Evolutionary conservation across 352 stramenopile species (phyloP).

Genomic region (Lagenidium sp.): DNA sequence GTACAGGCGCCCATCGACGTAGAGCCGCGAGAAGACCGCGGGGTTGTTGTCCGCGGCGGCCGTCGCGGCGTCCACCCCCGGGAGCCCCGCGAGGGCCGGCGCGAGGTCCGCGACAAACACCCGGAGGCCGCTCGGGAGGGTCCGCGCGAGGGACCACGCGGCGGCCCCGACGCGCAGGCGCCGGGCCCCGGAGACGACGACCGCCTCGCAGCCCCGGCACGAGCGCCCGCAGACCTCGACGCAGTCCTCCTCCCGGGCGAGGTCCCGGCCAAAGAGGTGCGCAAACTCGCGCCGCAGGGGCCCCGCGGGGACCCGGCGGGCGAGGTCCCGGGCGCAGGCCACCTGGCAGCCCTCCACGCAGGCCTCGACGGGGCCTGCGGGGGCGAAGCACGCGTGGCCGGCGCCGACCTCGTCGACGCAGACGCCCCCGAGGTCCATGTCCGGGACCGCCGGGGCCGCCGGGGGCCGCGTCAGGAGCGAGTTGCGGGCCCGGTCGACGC

Average conservation of each 20-base stretch:
- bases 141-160: constrained; percentile 35
- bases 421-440: no score
- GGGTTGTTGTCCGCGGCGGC: constrained; percentile 13
- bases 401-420: constrained; percentile 29
- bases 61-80: no score
- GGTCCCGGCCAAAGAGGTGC: constrained; percentile 63
- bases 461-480: constrained; percentile 18
- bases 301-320: constrained; percentile 30
- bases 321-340: constrained; percentile 32
- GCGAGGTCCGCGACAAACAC: constrained; percentile 44
- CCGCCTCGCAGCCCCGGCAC: constrained; percentile 56
- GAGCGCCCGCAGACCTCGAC: constrained; percentile 47
- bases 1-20: constrained; percentile 30
- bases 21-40: constrained; percentile 34
- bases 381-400: constrained; percentile 63
- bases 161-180: constrained; percentile 17
- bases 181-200: constrained; percentile 39
- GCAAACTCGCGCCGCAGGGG: constrained; percentile 35
- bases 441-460: constrained; percentile 6
- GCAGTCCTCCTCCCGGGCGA: constrained; percentile 62
- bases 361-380: no score
- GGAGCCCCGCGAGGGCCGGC: constrained; percentile 31
- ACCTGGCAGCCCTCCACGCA: constrained; percentile 56
- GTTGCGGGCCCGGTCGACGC: constrained; percentile 33
- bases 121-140: constrained; percentile 14